Evolutionary conservation across 345 rosid species (phyloP).

Genomic region (Eucalyptus marginata): DNA sequence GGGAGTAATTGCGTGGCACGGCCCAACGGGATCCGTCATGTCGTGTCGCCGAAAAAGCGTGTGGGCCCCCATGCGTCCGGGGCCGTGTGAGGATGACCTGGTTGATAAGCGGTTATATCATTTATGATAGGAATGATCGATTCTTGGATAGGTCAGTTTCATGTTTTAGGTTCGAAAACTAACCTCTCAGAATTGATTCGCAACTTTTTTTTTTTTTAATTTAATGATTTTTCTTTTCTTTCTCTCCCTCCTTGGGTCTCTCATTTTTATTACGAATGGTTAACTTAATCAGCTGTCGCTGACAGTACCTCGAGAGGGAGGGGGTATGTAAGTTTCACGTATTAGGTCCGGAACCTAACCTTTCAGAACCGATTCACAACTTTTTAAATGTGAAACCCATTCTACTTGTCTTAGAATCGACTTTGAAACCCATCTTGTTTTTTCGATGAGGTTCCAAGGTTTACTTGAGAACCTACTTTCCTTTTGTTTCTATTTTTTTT

Average conservation of each 20-base stretch:
- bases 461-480: neutral
- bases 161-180: too few relatives aligned
- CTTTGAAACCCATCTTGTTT: neutral
- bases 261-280: too few relatives aligned
- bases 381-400: too few relatives aligned
- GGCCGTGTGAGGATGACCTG: accelerated
- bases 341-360: too few relatives aligned
- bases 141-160: accelerated
- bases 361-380: accelerated
- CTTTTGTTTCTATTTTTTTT: too few relatives aligned
- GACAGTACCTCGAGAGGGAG: accelerated
- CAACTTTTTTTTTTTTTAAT: too few relatives aligned
- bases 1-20: too few relatives aligned
- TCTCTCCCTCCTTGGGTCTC: too few relatives aligned
- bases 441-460: accelerated
- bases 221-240: too few relatives aligned
- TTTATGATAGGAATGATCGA: neutral
- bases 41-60: accelerated
- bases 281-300: accelerated
- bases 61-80: neutral
- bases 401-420: neutral
- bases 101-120: accelerated
- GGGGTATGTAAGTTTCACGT: too few relatives aligned
- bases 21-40: neutral
- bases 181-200: accelerated